A percentile compares a stretch with the other conserved stretches of the same genome.
Conservation (phyloP, 176 grass and related monocot species). For the Triticum monococcum region DNA sequence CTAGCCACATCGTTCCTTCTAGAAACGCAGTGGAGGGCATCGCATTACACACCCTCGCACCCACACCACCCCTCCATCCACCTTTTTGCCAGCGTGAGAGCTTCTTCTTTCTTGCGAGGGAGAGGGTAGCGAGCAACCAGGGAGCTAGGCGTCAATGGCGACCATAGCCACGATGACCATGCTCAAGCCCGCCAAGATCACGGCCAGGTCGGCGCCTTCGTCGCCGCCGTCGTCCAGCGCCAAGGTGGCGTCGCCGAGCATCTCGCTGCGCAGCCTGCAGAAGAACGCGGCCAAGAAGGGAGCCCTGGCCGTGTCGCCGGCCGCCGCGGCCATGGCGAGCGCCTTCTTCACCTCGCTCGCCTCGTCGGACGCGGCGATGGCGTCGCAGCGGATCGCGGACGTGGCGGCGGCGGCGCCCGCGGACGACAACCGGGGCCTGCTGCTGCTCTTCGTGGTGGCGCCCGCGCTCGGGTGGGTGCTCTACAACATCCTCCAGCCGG, state of each 20-base stretch:
- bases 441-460: constrained; percentile 60
- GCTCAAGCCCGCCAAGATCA: constrained; percentile 60
- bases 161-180: constrained; percentile 69
- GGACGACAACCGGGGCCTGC: constrained; percentile 56
- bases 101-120: not conserved
- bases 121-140: not conserved
- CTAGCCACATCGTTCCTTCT: constrained; percentile 21
- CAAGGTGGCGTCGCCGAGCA: not conserved
- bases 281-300: constrained; percentile 25
- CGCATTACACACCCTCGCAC: not conserved
- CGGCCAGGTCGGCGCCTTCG: not conserved
- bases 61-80: not conserved
- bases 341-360: constrained; percentile 55
- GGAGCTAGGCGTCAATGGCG: constrained; percentile 43
- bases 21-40: not conserved
- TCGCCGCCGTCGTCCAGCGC: not conserved
- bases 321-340: constrained; percentile 52
- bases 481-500: constrained; percentile 87
- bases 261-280: constrained; percentile 51
- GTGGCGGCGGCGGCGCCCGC: constrained; percentile 12
- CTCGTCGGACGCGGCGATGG: constrained; percentile 48
- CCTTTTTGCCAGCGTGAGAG: not conserved
- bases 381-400: constrained; percentile 56
- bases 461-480: constrained; percentile 73
- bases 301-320: constrained; percentile 10